Conservation (phyloP, 1,284 basidiomycete genomes). For the Ceratobasidium sp. region DNA sequence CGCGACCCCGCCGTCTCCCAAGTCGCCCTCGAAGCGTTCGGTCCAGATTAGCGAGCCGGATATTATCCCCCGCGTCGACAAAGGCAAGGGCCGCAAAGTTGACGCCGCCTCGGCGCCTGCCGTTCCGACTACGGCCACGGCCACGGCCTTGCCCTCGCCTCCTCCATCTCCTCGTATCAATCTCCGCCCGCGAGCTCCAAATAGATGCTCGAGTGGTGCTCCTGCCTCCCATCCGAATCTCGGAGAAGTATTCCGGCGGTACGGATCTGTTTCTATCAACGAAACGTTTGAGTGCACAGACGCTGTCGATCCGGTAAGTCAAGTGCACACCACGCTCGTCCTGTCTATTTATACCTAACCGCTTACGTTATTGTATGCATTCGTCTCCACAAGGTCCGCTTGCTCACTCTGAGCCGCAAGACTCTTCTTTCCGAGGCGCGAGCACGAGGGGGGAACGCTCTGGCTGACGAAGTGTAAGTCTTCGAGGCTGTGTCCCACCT, state of each 20-base stretch:
- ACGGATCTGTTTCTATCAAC: constrained; percentile 13
- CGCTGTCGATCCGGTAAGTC: constrained; percentile 39
- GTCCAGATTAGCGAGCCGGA: constrained; percentile 29
- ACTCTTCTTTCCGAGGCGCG: constrained; percentile 28
- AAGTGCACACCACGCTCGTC: background rate
- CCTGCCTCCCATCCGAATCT: background rate
- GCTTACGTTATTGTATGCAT: constrained; percentile 43
- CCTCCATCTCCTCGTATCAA: constrained; percentile 27
- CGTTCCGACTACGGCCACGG: background rate
- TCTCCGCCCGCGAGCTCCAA: constrained; percentile 18
- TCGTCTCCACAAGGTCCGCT: constrained; percentile 26
- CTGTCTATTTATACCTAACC: constrained; percentile 1
- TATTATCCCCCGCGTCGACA: background rate
- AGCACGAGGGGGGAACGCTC: constrained; percentile 35
- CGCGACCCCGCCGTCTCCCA: constrained; percentile 36
- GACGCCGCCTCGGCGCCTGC: constrained; percentile 16
- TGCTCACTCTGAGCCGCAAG: constrained; percentile 38
- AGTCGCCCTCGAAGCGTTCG: constrained; percentile 36
- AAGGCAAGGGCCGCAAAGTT: constrained; percentile 23
- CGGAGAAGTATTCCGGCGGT: constrained; percentile 14
- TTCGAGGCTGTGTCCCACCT: constrained; percentile 31
- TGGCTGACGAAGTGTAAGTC: constrained; percentile 40
- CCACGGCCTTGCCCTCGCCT: constrained; percentile 7
- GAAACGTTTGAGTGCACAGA: constrained; percentile 42
- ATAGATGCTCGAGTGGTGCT: constrained; percentile 5